Evolutionary conservation across 805 yeast genomes (phyloP).

Genomic region (Saturnispora quitensis): DNA sequence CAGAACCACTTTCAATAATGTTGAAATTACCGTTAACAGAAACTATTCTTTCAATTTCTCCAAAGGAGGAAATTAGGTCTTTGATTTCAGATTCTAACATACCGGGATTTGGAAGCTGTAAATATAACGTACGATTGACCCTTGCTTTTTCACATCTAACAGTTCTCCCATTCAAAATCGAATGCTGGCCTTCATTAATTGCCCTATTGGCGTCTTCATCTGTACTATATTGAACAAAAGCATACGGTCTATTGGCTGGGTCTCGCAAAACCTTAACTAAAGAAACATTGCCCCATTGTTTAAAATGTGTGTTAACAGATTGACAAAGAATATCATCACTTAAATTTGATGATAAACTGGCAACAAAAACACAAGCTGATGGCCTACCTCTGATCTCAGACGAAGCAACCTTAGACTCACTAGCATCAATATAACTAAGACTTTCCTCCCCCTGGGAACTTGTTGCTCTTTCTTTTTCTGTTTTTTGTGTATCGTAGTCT

Average conservation of each 20-base stretch:
- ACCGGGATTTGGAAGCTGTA: constrained; percentile 31
- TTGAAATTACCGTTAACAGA: constrained; percentile 31
- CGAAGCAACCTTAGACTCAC: constrained; percentile 10
- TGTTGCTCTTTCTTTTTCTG: constrained; percentile 3
- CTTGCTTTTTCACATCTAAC: constrained; percentile 87
- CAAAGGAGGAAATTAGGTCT: constrained; percentile 41
- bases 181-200: constrained; percentile 56
- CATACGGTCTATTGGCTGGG: constrained; percentile 77
- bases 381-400: constrained; percentile 49
- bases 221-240: constrained; percentile 76
- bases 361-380: constrained; percentile 82
- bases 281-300: constrained; percentile 60
- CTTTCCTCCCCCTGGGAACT: neutral
- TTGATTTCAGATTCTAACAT: constrained; percentile 27
- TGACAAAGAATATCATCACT: constrained; percentile 64
- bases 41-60: constrained; percentile 66
- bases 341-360: constrained; percentile 59
- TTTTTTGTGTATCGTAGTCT: neutral
- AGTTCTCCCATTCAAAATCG: constrained; percentile 60
- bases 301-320: constrained; percentile 61
- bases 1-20: constrained; percentile 10
- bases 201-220: constrained; percentile 67
- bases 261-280: constrained; percentile 80
- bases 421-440: neutral
- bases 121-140: constrained; percentile 76